Conservation (phyloP, 202 grass and related monocot genomes). For the Brachypodium distachyon region DNA sequence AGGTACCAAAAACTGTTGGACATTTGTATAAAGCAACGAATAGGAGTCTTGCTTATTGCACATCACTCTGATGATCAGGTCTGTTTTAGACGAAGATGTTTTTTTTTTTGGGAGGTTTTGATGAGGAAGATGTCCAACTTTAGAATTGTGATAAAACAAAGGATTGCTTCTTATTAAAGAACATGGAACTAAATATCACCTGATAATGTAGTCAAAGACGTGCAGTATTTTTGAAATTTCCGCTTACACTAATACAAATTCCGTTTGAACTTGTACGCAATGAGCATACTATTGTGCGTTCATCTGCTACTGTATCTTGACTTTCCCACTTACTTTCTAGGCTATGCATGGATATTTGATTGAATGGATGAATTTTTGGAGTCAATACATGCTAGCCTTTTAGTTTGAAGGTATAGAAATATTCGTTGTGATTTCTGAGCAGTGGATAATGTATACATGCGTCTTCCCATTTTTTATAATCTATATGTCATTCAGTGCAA, state of each 20-base stretch:
- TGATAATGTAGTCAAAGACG: background rate
- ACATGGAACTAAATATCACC: background rate
- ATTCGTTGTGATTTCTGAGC: background rate
- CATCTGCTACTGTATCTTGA: background rate
- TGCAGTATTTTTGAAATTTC: background rate
- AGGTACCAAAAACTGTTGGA: slow-evolving; percentile 83
- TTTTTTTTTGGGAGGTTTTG: slow-evolving; percentile 19
- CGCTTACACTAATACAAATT: background rate
- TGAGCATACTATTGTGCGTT: background rate
- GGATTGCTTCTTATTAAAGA: background rate
- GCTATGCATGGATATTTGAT: background rate
- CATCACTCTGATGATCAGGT: slow-evolving; percentile 99
- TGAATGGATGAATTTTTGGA: background rate
- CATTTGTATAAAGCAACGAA: slow-evolving; percentile 77
- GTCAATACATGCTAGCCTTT: background rate
- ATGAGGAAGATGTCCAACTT: background rate
- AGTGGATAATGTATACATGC: background rate
- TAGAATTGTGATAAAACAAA: background rate
- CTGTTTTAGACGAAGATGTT: slow-evolving; percentile 1
- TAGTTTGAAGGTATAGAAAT: background rate
- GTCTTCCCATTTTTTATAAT: background rate
- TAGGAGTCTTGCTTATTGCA: slow-evolving; percentile 71
- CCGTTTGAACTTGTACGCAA: background rate
- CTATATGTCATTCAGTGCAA: background rate
- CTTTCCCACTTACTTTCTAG: background rate